A percentile compares a stretch with the other conserved stretches of the same genome.
Conservation (phyloP, 352 stramenopile genomes). For the Pythium brachiatum region DNA sequence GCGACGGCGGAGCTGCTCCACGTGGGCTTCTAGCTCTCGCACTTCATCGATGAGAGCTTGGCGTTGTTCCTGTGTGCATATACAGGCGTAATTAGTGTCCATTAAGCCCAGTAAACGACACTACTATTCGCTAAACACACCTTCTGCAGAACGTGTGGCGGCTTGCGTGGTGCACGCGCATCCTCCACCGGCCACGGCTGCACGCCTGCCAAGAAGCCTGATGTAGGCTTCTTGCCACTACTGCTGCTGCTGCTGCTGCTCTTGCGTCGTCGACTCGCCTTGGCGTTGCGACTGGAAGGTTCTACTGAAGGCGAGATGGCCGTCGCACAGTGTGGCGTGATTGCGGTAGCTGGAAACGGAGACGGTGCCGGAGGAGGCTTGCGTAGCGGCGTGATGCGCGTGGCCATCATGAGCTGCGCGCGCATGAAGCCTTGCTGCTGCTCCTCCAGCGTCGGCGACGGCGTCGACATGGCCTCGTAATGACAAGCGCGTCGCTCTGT, state of each 20-base stretch:
- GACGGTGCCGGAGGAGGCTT: neutral
- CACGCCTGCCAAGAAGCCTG: neutral
- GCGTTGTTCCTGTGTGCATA: conserved; percentile 2
- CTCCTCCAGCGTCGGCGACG: neutral
- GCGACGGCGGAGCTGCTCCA: conserved; percentile 2
- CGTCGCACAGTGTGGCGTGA: neutral
- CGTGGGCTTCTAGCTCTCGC: conserved; percentile 8
- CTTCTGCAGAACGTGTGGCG: neutral
- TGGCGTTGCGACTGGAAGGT: neutral
- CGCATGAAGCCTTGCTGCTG: conserved; percentile 1
- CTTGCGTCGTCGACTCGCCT: neutral
- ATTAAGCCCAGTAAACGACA: neutral
- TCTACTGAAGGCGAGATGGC: neutral
- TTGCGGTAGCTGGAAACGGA: neutral
- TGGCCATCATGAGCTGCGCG: conserved; percentile 2
- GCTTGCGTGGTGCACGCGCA: neutral
- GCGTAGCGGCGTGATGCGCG: neutral
- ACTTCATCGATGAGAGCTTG: conserved; percentile 13
- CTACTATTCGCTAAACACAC: neutral
- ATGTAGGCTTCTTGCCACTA: neutral
- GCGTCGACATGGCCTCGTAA: neutral
- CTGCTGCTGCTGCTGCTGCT: neutral
- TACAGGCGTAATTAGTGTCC: neutral
- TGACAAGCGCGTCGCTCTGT: no score
- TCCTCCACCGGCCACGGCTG: neutral